Percentiles rank a stretch among this genome's conserved stretches.
Conservation (phyloP, 2,329 filamentous ascomycete species). For the Rasamsonia emersonii region DNA sequence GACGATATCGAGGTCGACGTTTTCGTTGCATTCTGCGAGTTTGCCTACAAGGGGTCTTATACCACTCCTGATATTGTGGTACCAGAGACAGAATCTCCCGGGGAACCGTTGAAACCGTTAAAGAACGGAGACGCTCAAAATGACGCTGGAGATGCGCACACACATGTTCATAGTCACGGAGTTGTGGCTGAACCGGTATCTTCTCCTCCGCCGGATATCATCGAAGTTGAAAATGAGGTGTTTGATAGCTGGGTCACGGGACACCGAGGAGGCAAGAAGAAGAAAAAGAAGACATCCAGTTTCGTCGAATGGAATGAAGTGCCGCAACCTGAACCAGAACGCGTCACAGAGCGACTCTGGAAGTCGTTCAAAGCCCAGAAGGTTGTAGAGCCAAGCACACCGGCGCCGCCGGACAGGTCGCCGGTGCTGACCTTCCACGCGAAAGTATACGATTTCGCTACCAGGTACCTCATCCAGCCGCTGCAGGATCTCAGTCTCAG, state of each 20-base stretch:
- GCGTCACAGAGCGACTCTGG: not conserved
- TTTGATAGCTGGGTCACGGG: too few relatives aligned
- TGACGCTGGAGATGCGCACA: not conserved
- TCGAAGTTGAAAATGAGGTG: too few relatives aligned
- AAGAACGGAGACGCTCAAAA: not conserved
- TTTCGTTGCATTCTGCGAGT: slow-evolving; percentile 2
- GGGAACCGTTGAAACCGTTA: too few relatives aligned
- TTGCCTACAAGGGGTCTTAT: not conserved
- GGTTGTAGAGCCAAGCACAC: not conserved
- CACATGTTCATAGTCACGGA: too few relatives aligned
- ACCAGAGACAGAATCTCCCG: too few relatives aligned
- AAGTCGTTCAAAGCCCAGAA: not conserved
- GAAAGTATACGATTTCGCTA: slow-evolving; percentile 4
- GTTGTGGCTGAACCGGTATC: too few relatives aligned
- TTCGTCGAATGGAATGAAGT: too few relatives aligned
- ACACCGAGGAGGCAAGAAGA: too few relatives aligned
- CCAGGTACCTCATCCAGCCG: slow-evolving; percentile 3
- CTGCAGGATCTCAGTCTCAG: slow-evolving; percentile 1
- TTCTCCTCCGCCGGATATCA: too few relatives aligned
- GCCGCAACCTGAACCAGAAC: too few relatives aligned
- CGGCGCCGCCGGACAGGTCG: not conserved
- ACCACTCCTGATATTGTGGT: not conserved
- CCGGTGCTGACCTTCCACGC: slow-evolving; percentile 26
- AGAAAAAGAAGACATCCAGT: too few relatives aligned
- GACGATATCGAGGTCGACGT: not conserved